Evolutionary conservation across 768 basidiomycete species (phyloP), one percentile per base, ranked within the genome.

Genomic region (Agrocybe pediades): DNA sequence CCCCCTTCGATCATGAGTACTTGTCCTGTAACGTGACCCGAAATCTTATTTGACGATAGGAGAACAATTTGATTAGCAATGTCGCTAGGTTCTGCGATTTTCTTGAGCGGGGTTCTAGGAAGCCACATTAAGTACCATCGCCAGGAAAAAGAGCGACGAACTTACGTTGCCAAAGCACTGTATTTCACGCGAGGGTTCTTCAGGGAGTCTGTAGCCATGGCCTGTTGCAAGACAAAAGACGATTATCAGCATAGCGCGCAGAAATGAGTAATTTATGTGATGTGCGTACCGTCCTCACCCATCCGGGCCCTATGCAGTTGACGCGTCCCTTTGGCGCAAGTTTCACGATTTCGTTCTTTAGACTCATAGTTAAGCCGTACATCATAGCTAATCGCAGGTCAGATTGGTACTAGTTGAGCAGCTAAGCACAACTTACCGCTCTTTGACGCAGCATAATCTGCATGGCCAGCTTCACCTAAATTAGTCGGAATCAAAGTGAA

Each of bases 331-430:
- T 75, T 0, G 87, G 85, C 0, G 88, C 87, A 54, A 90, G 80
- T 68, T 82, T 82, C 41, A 92, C 88, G 49, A 90, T 89, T 68
- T 92, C 88, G 65, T 90, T 91, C 71, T 91, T 90, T 59, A 90
- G 74, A 4, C 83, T 74, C 60, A 85, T 68, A 3, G 80, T 81
- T 27, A 90, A 63, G 1, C 88, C 90, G 56, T 87, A 85, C 87
- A 88, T 88, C 73, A 88, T 76, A 4, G 81, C 87, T 87, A 17
- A 11, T 36, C 9, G 27, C 19, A 23, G 16, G 41, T 6, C 55
- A 5, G 9, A 16, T 30, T 13, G 40, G 48, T 44, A 4, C 20
- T 25, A 1, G 8, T 19, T 46, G 5, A 1, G 11, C 2, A 9
- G 11, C 17, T 27, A n/a, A 19, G 3, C 16, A 20, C 20, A 30